Percentiles rank a stretch among this genome's conserved stretches.
phyloP scores from a whole-genome alignment of 192 early-diverging fungal species.

The Backusella morwellensis region DNA sequence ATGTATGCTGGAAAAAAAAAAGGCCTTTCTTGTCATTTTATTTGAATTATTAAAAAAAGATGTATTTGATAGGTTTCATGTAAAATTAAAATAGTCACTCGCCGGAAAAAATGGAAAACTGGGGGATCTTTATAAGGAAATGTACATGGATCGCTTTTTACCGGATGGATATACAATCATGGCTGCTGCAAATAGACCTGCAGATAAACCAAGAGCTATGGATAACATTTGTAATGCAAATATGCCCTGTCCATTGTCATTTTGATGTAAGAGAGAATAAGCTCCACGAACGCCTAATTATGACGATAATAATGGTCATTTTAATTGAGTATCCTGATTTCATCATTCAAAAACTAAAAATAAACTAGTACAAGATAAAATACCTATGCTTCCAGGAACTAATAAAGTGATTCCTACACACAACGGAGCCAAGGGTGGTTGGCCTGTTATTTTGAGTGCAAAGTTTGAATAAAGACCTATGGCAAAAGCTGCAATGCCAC shows the following conservation, averaged over 20 bases:
- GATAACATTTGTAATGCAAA: slow-evolving; percentile 30
- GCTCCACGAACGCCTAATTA: slow-evolving; percentile 28
- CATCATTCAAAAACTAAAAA: neutral
- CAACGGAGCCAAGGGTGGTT: slow-evolving; percentile 68
- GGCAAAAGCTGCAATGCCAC: slow-evolving; percentile 28
- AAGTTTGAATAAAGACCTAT: slow-evolving; percentile 35
- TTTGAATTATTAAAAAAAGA: neutral
- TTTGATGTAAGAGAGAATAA: slow-evolving; percentile 26
- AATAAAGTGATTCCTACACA: slow-evolving; percentile 77
- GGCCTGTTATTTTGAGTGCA: slow-evolving; percentile 26
- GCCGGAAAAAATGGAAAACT: neutral
- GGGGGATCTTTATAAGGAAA: slow-evolving; percentile 19
- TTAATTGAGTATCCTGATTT: neutral
- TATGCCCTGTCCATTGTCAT: slow-evolving; percentile 3
- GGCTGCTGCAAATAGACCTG: slow-evolving; percentile 23
- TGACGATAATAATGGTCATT: neutral
- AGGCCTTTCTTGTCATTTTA: neutral
- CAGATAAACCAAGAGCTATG: slow-evolving; percentile 18
- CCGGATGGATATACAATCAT: slow-evolving; percentile 34
- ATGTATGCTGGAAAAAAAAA: neutral
- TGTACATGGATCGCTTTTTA: slow-evolving; percentile 26
- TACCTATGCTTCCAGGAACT: slow-evolving; percentile 74
- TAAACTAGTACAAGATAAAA: neutral
- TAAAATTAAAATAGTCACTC: neutral
- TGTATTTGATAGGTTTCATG: slow-evolving; percentile 1